Evolutionary conservation across 225 moss, liverwort and hornwort genomes (phyloP), one percentile per base, ranked within the genome.

Genomic region (Straminergon stramineum): DNA sequence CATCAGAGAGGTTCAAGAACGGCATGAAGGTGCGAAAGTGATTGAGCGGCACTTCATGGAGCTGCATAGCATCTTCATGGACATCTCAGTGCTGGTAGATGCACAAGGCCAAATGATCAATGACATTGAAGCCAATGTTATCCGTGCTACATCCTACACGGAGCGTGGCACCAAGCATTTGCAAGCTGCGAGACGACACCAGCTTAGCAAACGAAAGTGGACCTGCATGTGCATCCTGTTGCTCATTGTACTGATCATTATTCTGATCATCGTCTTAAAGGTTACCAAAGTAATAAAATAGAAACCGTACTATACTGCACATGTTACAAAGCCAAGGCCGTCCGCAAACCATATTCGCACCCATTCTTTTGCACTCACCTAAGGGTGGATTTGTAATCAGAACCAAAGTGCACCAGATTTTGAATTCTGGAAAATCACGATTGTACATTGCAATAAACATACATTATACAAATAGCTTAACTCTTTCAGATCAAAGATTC

Each of bases 61-160:
- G 91, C 84, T 94, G 27, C 94, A 94, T 88, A 86, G 86, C 70
- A 94, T 94, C 84, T 93, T 94, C 82, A 93, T 92, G 93, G 92
- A 94, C 83, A 92, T 94, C 86, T 90, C 93, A 23, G 89, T 94
- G 74, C 64, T 92, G 77, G 94, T 94, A 28, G 93, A 92, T 66
- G 84, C 70, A 53, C 94, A 94, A 55, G 94, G 94, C 21, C 90
- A 94, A 5, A 58, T 90, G 88, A 83, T 94, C 65, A 92, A 94
- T 86, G 93, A 93, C 88, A 94, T 94, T 41, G 90, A 94, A 89
- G 90, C 91, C 56, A 94, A 94, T 74, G 60, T 94, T 52, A 61
- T 10, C 60, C 55, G 84, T 37, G 85, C 92, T 41, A 87, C 71
- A 65, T 93, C 93, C 43, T 94, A 24, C 70, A 92, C 90, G 6